Evolutionary conservation across 768 basidiomycete genomes (phyloP).

Genomic region (Suillus spraguei): DNA sequence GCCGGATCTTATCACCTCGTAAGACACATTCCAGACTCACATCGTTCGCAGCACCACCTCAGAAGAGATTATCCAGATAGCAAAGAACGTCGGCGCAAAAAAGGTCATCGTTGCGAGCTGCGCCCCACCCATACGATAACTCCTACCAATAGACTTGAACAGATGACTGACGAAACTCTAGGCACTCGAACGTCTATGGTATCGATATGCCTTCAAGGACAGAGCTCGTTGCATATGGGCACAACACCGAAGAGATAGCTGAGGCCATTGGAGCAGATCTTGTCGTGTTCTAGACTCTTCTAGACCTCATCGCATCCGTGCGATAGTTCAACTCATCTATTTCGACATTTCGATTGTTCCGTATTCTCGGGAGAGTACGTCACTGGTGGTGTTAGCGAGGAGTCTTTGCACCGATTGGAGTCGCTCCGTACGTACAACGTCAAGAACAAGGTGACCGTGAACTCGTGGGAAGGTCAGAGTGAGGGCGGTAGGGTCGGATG

Average conservation of each 20-base stretch:
- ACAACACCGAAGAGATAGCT: slow-evolving; percentile 73
- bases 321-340: slow-evolving; percentile 81
- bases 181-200: slow-evolving; percentile 94
- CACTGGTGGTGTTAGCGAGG: slow-evolving; percentile 88
- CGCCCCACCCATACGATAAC: slow-evolving; percentile 91
- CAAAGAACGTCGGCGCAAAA: slow-evolving; percentile 96
- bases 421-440: slow-evolving; percentile 79
- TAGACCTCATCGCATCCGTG: slow-evolving; percentile 86
- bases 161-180: slow-evolving; percentile 29
- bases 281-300: slow-evolving; percentile 92
- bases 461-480: slow-evolving; percentile 23
- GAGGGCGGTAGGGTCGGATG: slow-evolving; percentile 32
- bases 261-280: slow-evolving; percentile 89
- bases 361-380: slow-evolving; percentile 98
- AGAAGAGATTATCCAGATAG: slow-evolving; percentile 99
- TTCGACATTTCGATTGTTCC: slow-evolving; percentile 86
- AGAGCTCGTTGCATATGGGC: slow-evolving; percentile 87
- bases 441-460: slow-evolving; percentile 51
- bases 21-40: slow-evolving; percentile 63
- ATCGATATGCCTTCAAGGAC: slow-evolving; percentile 98
- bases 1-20: neutral
- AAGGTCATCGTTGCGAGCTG: slow-evolving; percentile 96
- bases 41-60: slow-evolving; percentile 99
- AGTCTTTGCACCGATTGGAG: slow-evolving; percentile 77
- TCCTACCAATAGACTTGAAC: neutral